Evolutionary conservation across 768 basidiomycete genomes (phyloP).

Genomic region (Macrolepiota albuminosa): DNA sequence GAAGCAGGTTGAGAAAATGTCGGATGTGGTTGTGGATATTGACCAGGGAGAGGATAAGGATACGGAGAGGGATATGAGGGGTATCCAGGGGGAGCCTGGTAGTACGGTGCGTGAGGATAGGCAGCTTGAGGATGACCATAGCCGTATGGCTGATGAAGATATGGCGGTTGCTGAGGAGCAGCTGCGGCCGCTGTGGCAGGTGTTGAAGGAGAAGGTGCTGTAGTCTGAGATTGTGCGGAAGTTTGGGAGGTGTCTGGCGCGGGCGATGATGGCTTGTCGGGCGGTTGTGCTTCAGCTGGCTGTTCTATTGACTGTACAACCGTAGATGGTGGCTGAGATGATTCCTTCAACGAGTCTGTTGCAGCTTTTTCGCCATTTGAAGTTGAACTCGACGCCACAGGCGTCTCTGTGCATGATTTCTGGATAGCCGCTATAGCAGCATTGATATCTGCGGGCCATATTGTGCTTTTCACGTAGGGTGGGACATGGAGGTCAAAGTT

Average conservation of each 20-base stretch:
- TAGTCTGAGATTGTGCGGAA: background rate
- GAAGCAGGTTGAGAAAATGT: conserved; percentile 32
- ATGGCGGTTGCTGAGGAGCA: conserved; percentile 24
- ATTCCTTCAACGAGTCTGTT: conserved; percentile 17
- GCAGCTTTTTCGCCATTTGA: background rate
- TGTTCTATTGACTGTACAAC: conserved; percentile 13
- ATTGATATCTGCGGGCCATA: conserved; percentile 72
- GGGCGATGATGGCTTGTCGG: conserved; percentile 20
- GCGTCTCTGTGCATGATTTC: conserved; percentile 20
- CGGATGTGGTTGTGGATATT: conserved; percentile 18
- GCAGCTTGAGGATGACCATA: conserved; percentile 42
- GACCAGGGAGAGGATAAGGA: conserved; percentile 5
- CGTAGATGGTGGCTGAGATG: conserved; percentile 10
- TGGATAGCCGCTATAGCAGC: conserved; percentile 56
- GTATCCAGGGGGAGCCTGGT: conserved; percentile 44
- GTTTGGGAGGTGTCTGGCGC: background rate
- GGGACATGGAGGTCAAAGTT: conserved; percentile 67
- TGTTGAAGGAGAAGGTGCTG: conserved; percentile 15
- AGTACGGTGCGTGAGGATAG: conserved; percentile 69
- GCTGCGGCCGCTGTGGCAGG: conserved; percentile 9
- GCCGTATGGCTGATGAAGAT: conserved; percentile 54
- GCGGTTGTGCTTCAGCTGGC: conserved; percentile 19
- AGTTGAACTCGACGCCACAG: conserved; percentile 14
- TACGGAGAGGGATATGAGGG: conserved; percentile 28
- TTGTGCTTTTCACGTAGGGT: conserved; percentile 52